Conservation (phyloP, 2,329 filamentous ascomycete species). For the Tothia fuscella region DNA sequence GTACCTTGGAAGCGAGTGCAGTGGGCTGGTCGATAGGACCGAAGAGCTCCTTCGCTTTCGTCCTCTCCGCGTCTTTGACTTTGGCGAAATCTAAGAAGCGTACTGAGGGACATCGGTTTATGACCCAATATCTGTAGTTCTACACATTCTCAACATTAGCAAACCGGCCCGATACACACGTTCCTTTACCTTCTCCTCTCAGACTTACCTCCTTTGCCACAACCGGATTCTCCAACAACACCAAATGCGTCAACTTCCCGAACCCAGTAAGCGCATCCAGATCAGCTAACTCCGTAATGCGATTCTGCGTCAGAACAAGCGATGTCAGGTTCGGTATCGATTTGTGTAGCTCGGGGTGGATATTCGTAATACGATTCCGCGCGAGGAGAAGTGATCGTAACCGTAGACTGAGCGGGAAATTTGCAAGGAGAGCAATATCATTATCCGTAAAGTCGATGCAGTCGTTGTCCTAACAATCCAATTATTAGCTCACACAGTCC, state of each 20-base stretch:
- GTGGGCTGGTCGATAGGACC: conserved; percentile 69
- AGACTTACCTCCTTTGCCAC: conserved; percentile 74
- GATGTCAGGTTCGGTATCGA: conserved; percentile 73
- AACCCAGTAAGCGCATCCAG: conserved; percentile 67
- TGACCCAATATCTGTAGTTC: conserved; percentile 86
- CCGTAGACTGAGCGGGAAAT: conserved; percentile 85
- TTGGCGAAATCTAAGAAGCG: conserved; percentile 89
- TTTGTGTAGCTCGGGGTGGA: conserved; percentile 62
- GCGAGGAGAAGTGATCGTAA: conserved; percentile 79
- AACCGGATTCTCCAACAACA: conserved; percentile 78
- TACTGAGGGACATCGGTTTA: conserved; percentile 75
- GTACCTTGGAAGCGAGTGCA: conserved; percentile 60
- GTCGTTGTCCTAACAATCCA: conserved; percentile 63
- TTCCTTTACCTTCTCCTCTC: background rate
- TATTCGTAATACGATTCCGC: conserved; percentile 72
- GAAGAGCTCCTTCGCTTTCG: conserved; percentile 67
- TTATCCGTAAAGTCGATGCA: conserved; percentile 98
- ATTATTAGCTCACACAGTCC: conserved; percentile 1
- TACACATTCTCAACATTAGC: too few species aligned
- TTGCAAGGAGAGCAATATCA: conserved; percentile 77
- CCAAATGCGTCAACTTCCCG: conserved; percentile 62
- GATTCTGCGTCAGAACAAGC: conserved; percentile 73
- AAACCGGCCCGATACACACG: background rate
- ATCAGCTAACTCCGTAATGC: conserved; percentile 72
- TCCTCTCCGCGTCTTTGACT: conserved; percentile 75